These are phyloP conservation scores for Novymonas esmeraldas DNA, from an alignment of 208 protist species.

Conservation along the genomic window DNA sequence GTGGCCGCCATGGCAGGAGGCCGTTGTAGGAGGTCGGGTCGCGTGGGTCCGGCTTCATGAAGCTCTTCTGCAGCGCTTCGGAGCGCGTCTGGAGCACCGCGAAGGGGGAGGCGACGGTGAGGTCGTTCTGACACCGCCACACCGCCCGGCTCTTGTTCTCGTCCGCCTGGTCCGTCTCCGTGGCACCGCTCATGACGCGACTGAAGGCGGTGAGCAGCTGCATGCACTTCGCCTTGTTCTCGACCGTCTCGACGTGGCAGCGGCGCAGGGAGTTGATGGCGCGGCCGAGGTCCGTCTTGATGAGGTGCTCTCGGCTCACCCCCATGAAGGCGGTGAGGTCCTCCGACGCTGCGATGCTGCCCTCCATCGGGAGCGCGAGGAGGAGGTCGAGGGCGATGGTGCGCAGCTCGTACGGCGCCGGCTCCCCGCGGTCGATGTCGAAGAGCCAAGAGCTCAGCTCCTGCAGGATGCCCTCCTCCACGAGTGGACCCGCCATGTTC, in stretches of 20 bases:
- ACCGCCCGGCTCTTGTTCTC: slow-evolving; percentile 30
- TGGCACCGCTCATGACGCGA: slow-evolving; percentile 40
- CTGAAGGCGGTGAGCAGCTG: slow-evolving; percentile 70
- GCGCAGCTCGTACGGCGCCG: slow-evolving; percentile 73
- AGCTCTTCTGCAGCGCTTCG: slow-evolving; percentile 66
- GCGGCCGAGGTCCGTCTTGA: slow-evolving; percentile 65
- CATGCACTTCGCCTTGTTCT: slow-evolving; percentile 75
- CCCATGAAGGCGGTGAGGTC: slow-evolving; percentile 65
- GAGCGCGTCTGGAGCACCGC: slow-evolving; percentile 67
- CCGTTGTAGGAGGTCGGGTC: slow-evolving; percentile 85
- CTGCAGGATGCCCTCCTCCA: slow-evolving; percentile 71
- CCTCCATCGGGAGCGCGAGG: slow-evolving; percentile 62
- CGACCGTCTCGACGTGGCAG: slow-evolving; percentile 51
- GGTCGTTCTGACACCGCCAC: slow-evolving; percentile 73
- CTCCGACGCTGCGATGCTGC: slow-evolving; percentile 32
- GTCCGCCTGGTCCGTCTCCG: slow-evolving; percentile 20
- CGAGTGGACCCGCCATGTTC: slow-evolving; percentile 46
- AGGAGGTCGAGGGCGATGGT: slow-evolving; percentile 78
- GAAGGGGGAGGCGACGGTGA: slow-evolving; percentile 70
- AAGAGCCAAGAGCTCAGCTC: slow-evolving; percentile 85
- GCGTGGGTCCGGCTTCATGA: slow-evolving; percentile 70
- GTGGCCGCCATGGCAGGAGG: slow-evolving; percentile 58
- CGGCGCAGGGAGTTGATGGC: slow-evolving; percentile 73
- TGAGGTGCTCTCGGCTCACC: slow-evolving; percentile 71
- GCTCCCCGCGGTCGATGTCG: slow-evolving; percentile 53